These are phyloP conservation scores for Wickerhamomyces pijperi DNA, from an alignment of 805 yeast genomes.

Conservation along the genomic window DNA sequence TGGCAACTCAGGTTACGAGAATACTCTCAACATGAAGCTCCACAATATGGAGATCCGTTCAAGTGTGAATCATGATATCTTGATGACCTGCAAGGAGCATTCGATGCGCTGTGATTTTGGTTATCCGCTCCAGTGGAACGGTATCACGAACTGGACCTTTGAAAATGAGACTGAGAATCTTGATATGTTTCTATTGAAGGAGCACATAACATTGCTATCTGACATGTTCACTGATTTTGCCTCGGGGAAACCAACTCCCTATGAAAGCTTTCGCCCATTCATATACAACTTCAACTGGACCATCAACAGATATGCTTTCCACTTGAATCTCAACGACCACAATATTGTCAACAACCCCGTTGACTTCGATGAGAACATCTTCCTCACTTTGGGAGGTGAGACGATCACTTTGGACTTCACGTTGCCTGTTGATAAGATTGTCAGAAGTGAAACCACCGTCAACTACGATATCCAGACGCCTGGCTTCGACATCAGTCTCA, in stretches of 20 bases:
- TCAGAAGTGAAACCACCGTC: slow-evolving; percentile 39
- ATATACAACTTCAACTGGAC: slow-evolving; percentile 52
- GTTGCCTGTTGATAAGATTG: slow-evolving; percentile 51
- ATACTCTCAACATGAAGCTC: slow-evolving; percentile 34
- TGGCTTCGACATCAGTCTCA: slow-evolving; percentile 47
- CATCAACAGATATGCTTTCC: slow-evolving; percentile 45
- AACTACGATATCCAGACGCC: slow-evolving; percentile 44
- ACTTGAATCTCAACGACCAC: slow-evolving; percentile 72
- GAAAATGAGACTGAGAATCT: slow-evolving; percentile 38
- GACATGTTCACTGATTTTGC: slow-evolving; percentile 73
- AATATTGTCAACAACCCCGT: slow-evolving; percentile 85
- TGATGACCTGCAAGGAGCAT: slow-evolving; percentile 54
- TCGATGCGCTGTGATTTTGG: slow-evolving; percentile 44
- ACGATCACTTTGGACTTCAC: slow-evolving; percentile 31
- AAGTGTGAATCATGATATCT: slow-evolving; percentile 80
- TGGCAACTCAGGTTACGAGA: slow-evolving; percentile 42
- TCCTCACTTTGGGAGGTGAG: slow-evolving; percentile 62
- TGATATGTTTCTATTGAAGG: slow-evolving; percentile 61
- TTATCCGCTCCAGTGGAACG: slow-evolving; percentile 79
- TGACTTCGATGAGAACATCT: slow-evolving; percentile 73
- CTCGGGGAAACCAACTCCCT: slow-evolving; percentile 58
- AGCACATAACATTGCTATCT: slow-evolving; percentile 62
- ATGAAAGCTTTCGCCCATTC: slow-evolving; percentile 70
- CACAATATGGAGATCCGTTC: slow-evolving; percentile 55
- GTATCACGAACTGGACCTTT: slow-evolving; percentile 58